A percentile compares a stretch with the other conserved stretches of the same genome.
Evolutionary conservation across 805 yeast genomes (phyloP).

Genomic region (Lipomyces chichibuensis): DNA sequence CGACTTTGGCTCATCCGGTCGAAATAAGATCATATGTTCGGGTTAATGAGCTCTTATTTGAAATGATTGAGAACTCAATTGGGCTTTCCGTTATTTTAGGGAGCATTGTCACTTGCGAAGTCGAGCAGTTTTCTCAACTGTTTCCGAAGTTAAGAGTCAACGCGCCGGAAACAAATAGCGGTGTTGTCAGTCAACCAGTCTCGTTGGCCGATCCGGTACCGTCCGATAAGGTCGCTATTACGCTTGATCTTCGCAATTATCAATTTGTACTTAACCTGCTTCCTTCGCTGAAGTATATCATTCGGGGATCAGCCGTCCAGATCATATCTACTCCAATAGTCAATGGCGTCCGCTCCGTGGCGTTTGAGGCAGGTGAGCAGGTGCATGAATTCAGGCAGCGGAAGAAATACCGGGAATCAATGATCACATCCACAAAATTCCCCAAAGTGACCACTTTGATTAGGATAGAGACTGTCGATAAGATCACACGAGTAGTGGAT

Average conservation of each 20-base stretch:
- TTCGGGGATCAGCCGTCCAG: conserved; percentile 26
- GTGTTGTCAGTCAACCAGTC: neutral
- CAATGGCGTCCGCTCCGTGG: conserved; percentile 15
- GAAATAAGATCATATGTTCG: conserved; percentile 16
- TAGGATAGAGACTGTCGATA: conserved; percentile 14
- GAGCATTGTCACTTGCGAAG: conserved; percentile 16
- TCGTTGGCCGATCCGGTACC: neutral
- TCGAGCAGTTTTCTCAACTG: conserved; percentile 17
- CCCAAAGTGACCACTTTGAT: conserved; percentile 24
- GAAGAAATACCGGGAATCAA: conserved; percentile 25
- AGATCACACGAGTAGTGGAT: conserved; percentile 1
- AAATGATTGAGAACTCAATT: conserved; percentile 22
- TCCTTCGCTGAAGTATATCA: conserved; percentile 28
- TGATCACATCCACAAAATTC: conserved; percentile 27
- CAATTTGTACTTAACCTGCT: conserved; percentile 17
- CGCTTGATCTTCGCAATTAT: conserved; percentile 21
- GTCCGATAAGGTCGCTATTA: conserved; percentile 18
- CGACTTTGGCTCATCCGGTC: conserved; percentile 9
- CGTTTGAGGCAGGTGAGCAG: conserved; percentile 34
- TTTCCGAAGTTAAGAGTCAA: neutral
- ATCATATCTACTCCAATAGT: conserved; percentile 15
- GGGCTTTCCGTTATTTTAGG: conserved; percentile 18
- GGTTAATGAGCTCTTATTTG: conserved; percentile 19
- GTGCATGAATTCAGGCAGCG: conserved; percentile 29
- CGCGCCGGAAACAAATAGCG: neutral